Base-by-base conservation (phyloP, 2,329 filamentous ascomycete species). In the Pseudocercospora eumusae region DNA sequence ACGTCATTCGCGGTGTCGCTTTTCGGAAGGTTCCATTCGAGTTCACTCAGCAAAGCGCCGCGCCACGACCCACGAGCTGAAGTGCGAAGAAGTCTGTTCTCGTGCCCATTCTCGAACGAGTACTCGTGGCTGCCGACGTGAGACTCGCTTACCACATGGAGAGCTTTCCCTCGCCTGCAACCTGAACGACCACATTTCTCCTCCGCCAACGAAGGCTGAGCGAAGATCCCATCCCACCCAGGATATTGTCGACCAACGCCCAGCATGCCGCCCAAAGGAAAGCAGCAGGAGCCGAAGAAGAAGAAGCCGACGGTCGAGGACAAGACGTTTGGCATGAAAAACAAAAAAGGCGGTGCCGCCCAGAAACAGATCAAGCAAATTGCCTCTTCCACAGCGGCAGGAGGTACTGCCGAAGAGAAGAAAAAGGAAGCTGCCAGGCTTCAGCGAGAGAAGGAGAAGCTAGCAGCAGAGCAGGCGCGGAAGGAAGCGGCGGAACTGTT, bases 241-340 rank as follows among this genome's bases (percentile, higher is more conserved):
- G 58, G 52, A 55, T 54, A 42, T 36, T n/a, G n/a, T 28, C 52
- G 21, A 57, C 31, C 59, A 60, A 58, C 63, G 53, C 63, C 78
- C 81, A 86, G 72, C 72, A 92, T 93, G 90, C 81, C 90, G 76
- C 90, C 90, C 62, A 92, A 92, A 77, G 75, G 75, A 65, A 79
- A 79, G 72, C 75, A 78, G 54, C 75, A 78, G 67, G 75, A 75
- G 73, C 78, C 80, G 61, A 79, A 80, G 73, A 76, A 78, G 69
- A 75, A 76, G 70, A 92, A 92, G 80, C 73, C 82, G 49, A 90
- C 92, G 66, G 92, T 95, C 66, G 71, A 70, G 9, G 95, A 99
- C 83, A 95, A 93, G 81, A 96, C 95, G 54, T 99, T 99, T 83
- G 95, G 95, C 72, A 98, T 99, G 95, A 99, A 99, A 82, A 99